Conservation (phyloP, 2,329 filamentous ascomycete genomes). For the Pseudocercospora eumusae region DNA sequence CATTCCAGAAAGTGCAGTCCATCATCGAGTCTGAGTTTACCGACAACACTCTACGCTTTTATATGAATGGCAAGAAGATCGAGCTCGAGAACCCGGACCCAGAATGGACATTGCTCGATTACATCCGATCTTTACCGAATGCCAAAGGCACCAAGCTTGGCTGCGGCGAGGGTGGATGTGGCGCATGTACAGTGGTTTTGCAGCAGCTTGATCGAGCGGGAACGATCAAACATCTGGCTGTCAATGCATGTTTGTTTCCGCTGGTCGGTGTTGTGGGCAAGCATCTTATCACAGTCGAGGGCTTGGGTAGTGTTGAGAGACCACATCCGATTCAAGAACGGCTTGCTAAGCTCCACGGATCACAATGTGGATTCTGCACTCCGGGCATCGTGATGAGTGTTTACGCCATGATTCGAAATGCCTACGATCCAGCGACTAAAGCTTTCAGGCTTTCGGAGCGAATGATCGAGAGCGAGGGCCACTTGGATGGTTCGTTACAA, state of each 20-base stretch:
- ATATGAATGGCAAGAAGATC: conserved; percentile 92
- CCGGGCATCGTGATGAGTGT: conserved; percentile 97
- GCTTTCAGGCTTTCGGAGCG: conserved; percentile 78
- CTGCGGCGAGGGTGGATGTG: neutral
- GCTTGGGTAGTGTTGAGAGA: conserved; percentile 81
- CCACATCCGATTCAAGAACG: conserved; percentile 91
- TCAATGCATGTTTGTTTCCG: conserved; percentile 93
- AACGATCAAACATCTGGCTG: conserved; percentile 90
- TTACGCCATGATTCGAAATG: conserved; percentile 88
- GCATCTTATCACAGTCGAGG: conserved; percentile 96
- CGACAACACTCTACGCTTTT: conserved; percentile 88
- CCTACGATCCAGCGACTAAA: conserved; percentile 71
- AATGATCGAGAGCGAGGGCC: neutral
- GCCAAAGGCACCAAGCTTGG: conserved; percentile 12
- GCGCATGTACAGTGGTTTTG: neutral
- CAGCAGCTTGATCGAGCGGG: neutral
- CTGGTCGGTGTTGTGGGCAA: conserved; percentile 93
- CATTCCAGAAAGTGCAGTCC: conserved; percentile 51
- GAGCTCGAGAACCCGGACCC: conserved; percentile 84
- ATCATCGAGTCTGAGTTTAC: conserved; percentile 70
- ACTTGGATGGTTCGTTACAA: neutral
- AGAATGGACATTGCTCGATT: conserved; percentile 88
- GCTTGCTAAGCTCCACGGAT: conserved; percentile 87
- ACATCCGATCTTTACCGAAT: conserved; percentile 89
- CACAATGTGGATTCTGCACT: conserved; percentile 94